Conservation (phyloP, 345 rosid genomes). For the Combretum micranthum region DNA sequence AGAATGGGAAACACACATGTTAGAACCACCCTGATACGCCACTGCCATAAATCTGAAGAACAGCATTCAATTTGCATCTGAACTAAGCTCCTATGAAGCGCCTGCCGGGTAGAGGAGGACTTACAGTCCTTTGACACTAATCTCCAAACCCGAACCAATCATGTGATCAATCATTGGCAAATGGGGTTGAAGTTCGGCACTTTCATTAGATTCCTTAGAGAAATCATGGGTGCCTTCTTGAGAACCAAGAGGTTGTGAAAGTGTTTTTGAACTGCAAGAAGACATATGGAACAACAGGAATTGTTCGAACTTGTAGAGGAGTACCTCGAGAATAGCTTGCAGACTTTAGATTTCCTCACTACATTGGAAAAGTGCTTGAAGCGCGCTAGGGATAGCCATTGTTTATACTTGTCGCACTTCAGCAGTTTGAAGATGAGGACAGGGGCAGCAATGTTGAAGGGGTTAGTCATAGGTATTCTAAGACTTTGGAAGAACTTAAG, state of each 20-base stretch:
- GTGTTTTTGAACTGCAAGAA: slow-evolving; percentile 80
- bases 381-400: slow-evolving; percentile 78
- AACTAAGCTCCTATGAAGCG: slow-evolving; percentile 76
- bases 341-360: slow-evolving; percentile 80
- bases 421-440: slow-evolving; percentile 85
- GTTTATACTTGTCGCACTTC: slow-evolving; percentile 63
- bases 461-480: slow-evolving; percentile 20
- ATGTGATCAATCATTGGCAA: slow-evolving; percentile 66
- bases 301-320: slow-evolving; percentile 87
- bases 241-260: slow-evolving; percentile 84
- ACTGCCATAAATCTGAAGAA: slow-evolving; percentile 17
- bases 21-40: slow-evolving; percentile 23
- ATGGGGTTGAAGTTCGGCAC: slow-evolving; percentile 83
- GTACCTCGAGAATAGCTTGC: slow-evolving; percentile 88
- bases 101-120: slow-evolving; percentile 56
- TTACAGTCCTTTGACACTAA: slow-evolving; percentile 56
- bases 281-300: slow-evolving; percentile 89
- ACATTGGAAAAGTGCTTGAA: slow-evolving; percentile 76
- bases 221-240: slow-evolving; percentile 73
- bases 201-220: slow-evolving; percentile 86
- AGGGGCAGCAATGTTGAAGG: slow-evolving; percentile 40
- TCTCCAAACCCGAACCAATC: slow-evolving; percentile 71
- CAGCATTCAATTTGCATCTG: slow-evolving; percentile 39
- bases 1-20: slow-evolving; percentile 40
- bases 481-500: slow-evolving; percentile 74